Evolutionary conservation across 768 basidiomycete species (phyloP), one percentile per base, ranked within the genome.

Genomic region (Suillus discolor): DNA sequence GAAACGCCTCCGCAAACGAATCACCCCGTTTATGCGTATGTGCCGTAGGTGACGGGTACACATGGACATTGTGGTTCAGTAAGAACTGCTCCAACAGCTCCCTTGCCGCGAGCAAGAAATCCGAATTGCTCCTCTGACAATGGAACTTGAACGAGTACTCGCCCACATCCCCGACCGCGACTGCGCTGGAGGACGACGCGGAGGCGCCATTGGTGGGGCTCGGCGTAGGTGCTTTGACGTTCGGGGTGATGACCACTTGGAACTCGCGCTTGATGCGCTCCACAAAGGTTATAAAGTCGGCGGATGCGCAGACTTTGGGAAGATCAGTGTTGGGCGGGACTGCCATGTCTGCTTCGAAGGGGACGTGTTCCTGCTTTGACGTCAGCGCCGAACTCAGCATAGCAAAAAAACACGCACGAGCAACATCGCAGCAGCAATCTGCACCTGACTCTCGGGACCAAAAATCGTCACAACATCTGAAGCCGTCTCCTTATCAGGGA

Each of bases 381-480:
- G 34, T 61, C 31, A 67, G 13, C 8, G 34, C 47, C 38, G 9
- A 18, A 23, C 9, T 7, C 7, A 4, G 11, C 38, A 36, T 18
- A 60, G 57, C 18, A 59, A 41, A 49, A 49, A 16, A 53, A 15
- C 38, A 79, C 90, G 45, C 74, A 95, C 94, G 78, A 99, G 80
- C 64, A 99, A 82, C 96, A 97, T 97, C 8, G 96, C 91, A 34
- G 93, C 94, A 28, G 97, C 95, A 71, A 98, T 97, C 75, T 96
- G 94, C 15, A 97, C 94, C 75, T 99, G 97, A 67, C 89, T 93
- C 77, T 99, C 96, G 15, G 97, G 97, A 3, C 97, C 97, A 75
- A 94, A 98, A 70, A 99, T 94, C n/a, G 88, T 91, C 51, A 99
- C 93, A 20, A 96, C 85, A 74, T 99, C 97, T 63, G 93, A 92